Percentiles rank a stretch among this genome's conserved stretches.
phyloP scores from a whole-genome alignment of 2,329 filamentous ascomycete genomes.

The Sphaerulina vaccinii region DNA sequence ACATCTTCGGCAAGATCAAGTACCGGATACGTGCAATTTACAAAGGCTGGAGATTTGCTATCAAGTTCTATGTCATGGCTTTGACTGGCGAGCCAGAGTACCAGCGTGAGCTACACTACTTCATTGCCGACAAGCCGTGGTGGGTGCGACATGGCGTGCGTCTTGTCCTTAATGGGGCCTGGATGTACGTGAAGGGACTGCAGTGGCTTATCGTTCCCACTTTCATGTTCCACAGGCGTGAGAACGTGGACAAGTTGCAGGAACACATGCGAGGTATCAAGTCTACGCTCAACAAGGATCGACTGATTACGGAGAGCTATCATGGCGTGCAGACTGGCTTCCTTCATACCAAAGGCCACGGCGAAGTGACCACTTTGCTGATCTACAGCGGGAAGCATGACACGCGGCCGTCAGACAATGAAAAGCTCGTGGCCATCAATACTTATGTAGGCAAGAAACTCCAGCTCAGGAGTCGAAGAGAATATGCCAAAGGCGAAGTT shows the following conservation, averaged over 20 bases:
- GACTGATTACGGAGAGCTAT: constrained; percentile 2
- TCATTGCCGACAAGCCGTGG: constrained; percentile 10
- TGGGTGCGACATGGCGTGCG: not conserved
- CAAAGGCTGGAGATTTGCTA: constrained; percentile 12
- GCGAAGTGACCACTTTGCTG: constrained; percentile 25
- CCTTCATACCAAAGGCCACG: constrained; percentile 8
- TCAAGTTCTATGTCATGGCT: constrained; percentile 15
- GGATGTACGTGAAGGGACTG: constrained; percentile 11
- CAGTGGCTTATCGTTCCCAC: constrained; percentile 9
- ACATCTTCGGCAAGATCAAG: constrained; percentile 7
- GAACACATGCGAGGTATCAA: constrained; percentile 13
- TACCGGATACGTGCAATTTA: constrained; percentile 8
- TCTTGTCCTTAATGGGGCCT: constrained; percentile 8
- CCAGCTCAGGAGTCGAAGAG: constrained; percentile 44
- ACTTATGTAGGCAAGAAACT: constrained; percentile 50
- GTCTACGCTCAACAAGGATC: constrained; percentile 8
- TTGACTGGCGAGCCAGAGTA: constrained; percentile 12
- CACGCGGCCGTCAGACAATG: constrained; percentile 46
- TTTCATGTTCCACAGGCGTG: constrained; percentile 11
- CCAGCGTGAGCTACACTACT: constrained; percentile 12
- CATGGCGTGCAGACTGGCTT: constrained; percentile 6
- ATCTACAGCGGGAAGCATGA: constrained; percentile 42
- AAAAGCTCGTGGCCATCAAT: constrained; percentile 46
- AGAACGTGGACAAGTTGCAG: constrained; percentile 3
- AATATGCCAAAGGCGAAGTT: constrained; percentile 45